These are phyloP conservation scores for Endothia cerciana DNA, from an alignment of 2,329 filamentous ascomycete genomes.

Conservation along the genomic window DNA sequence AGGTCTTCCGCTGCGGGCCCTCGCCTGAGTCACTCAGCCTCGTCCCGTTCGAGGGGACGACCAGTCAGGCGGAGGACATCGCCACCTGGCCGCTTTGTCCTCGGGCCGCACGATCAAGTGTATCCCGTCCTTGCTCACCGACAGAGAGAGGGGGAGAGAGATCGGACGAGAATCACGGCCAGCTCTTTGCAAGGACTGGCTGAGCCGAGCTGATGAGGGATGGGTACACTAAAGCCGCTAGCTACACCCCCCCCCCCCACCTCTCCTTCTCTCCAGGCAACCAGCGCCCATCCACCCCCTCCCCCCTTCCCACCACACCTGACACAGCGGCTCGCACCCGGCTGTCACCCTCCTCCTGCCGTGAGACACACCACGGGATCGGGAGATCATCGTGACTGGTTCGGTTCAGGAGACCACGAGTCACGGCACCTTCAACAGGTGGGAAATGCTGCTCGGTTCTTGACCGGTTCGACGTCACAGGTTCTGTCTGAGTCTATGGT, in stretches of 20 bases:
- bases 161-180: background rate
- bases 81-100: background rate
- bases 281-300: background rate
- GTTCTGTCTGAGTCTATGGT: background rate
- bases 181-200: background rate
- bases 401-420: background rate
- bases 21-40: background rate
- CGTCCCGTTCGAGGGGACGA: background rate
- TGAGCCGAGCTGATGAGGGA: background rate
- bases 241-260: background rate
- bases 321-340: constrained; percentile 1
- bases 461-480: background rate
- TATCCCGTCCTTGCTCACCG: background rate
- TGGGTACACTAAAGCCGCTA: background rate
- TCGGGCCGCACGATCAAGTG: background rate
- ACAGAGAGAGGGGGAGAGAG: background rate
- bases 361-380: background rate
- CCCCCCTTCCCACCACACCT: background rate
- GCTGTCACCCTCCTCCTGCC: background rate
- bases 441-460: background rate
- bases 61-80: background rate
- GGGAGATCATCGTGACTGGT: background rate
- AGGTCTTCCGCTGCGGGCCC: background rate
- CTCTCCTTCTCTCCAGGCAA: background rate
- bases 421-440: background rate